phyloP scores from a whole-genome alignment of 2,329 filamentous ascomycete species.

The Capronia epimyces region DNA sequence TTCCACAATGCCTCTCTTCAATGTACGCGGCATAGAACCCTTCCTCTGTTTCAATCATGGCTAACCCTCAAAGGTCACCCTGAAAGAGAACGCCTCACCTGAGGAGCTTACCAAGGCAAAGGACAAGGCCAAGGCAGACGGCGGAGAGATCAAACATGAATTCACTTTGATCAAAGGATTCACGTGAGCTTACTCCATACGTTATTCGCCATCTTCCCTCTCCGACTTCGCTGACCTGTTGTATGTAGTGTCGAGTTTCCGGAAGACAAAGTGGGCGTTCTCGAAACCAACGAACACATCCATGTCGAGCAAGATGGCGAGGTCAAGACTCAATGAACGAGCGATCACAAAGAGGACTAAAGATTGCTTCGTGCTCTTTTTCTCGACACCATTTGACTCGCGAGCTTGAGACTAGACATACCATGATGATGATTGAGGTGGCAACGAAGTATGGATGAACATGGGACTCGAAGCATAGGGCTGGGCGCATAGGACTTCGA shows the following conservation, averaged over 20 bases:
- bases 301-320: constrained; percentile 70
- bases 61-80: constrained; percentile 59
- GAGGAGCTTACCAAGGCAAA: constrained; percentile 69
- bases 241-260: constrained; percentile 63
- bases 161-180: constrained; percentile 89
- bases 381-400: not conserved
- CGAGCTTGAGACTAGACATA: not conserved
- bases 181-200: constrained; percentile 59
- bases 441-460: not conserved
- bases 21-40: constrained; percentile 30
- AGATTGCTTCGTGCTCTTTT: not conserved
- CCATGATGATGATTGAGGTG: not conserved
- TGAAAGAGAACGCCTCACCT: constrained; percentile 63
- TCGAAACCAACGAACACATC: constrained; percentile 66
- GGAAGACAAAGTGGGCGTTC: constrained; percentile 58
- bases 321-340: constrained; percentile 64
- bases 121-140: constrained; percentile 65
- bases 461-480: not conserved
- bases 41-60: constrained; percentile 2
- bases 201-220: not conserved
- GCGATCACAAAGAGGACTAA: not conserved
- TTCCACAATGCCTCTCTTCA: constrained; percentile 37
- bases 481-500: not conserved
- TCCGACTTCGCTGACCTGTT: constrained; percentile 1
- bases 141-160: constrained; percentile 77